Conservation (phyloP, 371 early-diverging fungal genomes). For the Zopfochytrium polystomum region DNA sequence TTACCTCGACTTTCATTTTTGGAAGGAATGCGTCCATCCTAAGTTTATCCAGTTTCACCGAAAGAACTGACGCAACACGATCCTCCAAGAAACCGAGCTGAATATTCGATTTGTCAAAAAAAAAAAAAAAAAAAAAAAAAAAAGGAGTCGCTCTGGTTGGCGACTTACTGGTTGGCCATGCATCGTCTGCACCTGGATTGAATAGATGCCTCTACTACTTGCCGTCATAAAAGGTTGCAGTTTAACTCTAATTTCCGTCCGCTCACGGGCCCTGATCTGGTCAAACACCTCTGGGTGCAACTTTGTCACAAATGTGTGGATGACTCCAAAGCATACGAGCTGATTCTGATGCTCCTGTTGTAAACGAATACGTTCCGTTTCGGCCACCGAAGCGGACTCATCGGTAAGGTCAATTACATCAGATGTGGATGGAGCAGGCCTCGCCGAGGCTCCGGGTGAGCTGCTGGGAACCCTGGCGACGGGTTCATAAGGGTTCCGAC, state of each 20-base stretch:
- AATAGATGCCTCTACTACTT: constrained; percentile 33
- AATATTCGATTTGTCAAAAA: no score
- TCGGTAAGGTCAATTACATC: constrained; percentile 26
- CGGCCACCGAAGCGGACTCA: neutral
- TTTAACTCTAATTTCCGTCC: constrained; percentile 35
- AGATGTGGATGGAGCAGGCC: neutral
- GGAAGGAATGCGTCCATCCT: constrained; percentile 12
- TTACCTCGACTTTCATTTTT: constrained; percentile 2
- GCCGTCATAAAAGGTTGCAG: constrained; percentile 33
- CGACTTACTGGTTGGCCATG: neutral
- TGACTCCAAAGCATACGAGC: constrained; percentile 45
- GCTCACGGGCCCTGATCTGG: constrained; percentile 19
- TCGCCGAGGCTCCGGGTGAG: neutral
- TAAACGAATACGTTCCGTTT: no score
- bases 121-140: constrained; percentile 7
- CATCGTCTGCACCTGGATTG: constrained; percentile 27
- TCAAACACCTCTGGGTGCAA: constrained; percentile 27
- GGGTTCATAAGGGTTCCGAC: no score
- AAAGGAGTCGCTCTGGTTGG: neutral
- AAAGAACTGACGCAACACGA: neutral
- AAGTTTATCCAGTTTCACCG: neutral
- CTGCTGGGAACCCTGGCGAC: neutral
- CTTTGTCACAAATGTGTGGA: constrained; percentile 36
- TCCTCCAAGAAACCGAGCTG: constrained; percentile 18
- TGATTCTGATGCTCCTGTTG: neutral